Evolutionary conservation across 2,329 filamentous ascomycete species (phyloP).

Genomic region (Paecilomyces sp.): DNA sequence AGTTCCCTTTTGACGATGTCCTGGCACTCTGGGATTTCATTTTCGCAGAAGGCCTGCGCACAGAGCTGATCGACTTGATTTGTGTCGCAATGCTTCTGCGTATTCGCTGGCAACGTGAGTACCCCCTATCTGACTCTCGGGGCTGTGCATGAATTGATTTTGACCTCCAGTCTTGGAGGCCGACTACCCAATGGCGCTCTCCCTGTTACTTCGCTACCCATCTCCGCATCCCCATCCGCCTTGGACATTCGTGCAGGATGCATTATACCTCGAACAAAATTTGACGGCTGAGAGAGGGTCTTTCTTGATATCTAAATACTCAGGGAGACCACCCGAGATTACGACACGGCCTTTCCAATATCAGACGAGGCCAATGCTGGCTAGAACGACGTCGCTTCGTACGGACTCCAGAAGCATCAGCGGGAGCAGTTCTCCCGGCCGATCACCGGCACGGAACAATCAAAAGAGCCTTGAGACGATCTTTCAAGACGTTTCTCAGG

Average conservation of each 20-base stretch:
- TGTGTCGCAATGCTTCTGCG: conserved; percentile 90
- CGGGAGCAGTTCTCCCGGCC: conserved; percentile 24
- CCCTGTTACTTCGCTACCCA: conserved; percentile 77
- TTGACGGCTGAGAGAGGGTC: conserved; percentile 35
- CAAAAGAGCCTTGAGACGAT: conserved; percentile 38
- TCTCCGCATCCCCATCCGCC: conserved; percentile 59
- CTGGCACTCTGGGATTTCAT: conserved; percentile 84
- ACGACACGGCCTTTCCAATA: conserved; percentile 16
- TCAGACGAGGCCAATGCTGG: conserved; percentile 9
- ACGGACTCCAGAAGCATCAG: conserved; percentile 22
- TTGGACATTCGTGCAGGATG: conserved; percentile 78
- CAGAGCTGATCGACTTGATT: conserved; percentile 81
- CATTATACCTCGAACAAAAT: conserved; percentile 48
- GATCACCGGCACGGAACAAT: conserved; percentile 30
- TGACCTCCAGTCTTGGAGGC: conserved; percentile 51
- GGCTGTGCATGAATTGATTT: neutral
- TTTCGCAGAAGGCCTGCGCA: conserved; percentile 73
- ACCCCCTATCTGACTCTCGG: neutral
- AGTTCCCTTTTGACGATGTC: conserved; percentile 82
- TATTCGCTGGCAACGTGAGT: conserved; percentile 79
- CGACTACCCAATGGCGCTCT: conserved; percentile 80
- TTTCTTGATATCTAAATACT: conserved; percentile 41
- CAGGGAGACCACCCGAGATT: conserved; percentile 34
- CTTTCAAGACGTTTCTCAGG: conserved; percentile 43
- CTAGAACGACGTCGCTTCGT: conserved; percentile 17